These are phyloP conservation scores for Aspergillus novofumigatus DNA, from an alignment of 2,329 filamentous ascomycete genomes.

Conservation along the genomic window DNA sequence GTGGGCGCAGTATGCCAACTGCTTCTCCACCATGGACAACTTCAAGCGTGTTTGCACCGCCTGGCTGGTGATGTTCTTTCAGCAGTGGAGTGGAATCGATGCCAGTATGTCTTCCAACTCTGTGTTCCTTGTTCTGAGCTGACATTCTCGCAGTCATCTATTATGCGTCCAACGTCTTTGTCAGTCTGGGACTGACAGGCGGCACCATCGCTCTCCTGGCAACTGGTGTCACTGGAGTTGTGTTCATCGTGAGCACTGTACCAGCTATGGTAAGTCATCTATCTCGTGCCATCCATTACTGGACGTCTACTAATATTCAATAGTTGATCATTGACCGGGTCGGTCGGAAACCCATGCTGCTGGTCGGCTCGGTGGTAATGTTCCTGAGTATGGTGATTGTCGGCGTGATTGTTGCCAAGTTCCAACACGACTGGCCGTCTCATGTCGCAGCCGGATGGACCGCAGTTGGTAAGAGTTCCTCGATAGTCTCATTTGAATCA, in stretches of 20 bases:
- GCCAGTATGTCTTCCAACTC: slow-evolving; percentile 22
- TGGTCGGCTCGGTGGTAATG: slow-evolving; percentile 23
- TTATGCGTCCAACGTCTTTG: slow-evolving; percentile 35
- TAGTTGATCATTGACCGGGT: slow-evolving; percentile 26
- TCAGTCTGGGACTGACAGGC: slow-evolving; percentile 31
- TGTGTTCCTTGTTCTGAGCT: not conserved
- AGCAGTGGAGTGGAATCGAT: slow-evolving; percentile 45
- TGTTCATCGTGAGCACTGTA: slow-evolving; percentile 29
- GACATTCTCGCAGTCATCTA: slow-evolving; percentile 36
- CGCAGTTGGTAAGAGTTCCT: slow-evolving; percentile 19
- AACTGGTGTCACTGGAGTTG: slow-evolving; percentile 32
- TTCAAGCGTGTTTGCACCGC: slow-evolving; percentile 46
- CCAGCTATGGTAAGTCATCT: slow-evolving; percentile 28
- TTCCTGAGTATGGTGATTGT: slow-evolving; percentile 22
- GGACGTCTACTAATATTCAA: not conserved
- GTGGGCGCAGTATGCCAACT: slow-evolving; percentile 49
- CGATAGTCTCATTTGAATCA: too few species aligned
- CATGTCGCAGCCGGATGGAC: slow-evolving; percentile 25
- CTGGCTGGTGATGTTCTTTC: slow-evolving; percentile 48
- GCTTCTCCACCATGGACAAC: slow-evolving; percentile 48
- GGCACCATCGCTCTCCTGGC: slow-evolving; percentile 31
- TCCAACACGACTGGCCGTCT: slow-evolving; percentile 23
- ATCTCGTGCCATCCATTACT: not conserved
- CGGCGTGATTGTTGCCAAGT: slow-evolving; percentile 25
- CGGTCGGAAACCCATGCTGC: slow-evolving; percentile 27